Evolutionary conservation across 2,329 filamentous ascomycete species (phyloP), one percentile per base, ranked within the genome.

Genomic region (Fusarium vanettenii): DNA sequence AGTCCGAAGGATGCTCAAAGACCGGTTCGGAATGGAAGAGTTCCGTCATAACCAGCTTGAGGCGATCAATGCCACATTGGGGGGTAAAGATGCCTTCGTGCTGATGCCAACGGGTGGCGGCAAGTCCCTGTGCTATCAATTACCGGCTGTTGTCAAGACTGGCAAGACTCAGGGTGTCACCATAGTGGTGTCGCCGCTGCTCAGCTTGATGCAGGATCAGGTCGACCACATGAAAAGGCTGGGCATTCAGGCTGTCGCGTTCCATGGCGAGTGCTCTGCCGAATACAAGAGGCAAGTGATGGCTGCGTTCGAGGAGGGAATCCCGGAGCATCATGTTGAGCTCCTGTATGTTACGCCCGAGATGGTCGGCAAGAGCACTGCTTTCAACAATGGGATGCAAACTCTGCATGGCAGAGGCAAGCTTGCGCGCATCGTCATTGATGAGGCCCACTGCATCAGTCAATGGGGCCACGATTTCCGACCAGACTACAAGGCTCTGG

Each of bases 381-480:
- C 86, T 3, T 93, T 98, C 82, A 85, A 91, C 67, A 88, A 87
- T 61, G 89, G 87, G 4, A 87, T 99, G 72, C 85, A 90, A 62
- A 87, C 86, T 3, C 86, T 99, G 20, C 89, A 98, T 81, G 83
- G 84, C 13, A 91, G 91, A 61, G 86, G 88, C 5, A 94, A 92
- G 77, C 90, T 99, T 61, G 96, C 97, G n/a, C 91, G 97, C 31
- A 91, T 99, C 59, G 97, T 99, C 62, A 97, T 99, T 72, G 97
- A 99, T 77, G 97, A 99, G 84, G 97, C 97, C n/a, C 97, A 99
- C 82, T 99, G 97, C 82, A 96, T 99, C 29, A 98, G 97, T 82
- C 95, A 99, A 86, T 99, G 97, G 97, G 97, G 97, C 1, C 97
- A 99, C 78, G 97, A 99, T 82, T 99, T 99, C 81, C 91, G 97